Percentiles rank a stretch among this genome's conserved stretches.
Conservation (phyloP, 768 basidiomycete genomes). For the Coprinellus micaceus region DNA sequence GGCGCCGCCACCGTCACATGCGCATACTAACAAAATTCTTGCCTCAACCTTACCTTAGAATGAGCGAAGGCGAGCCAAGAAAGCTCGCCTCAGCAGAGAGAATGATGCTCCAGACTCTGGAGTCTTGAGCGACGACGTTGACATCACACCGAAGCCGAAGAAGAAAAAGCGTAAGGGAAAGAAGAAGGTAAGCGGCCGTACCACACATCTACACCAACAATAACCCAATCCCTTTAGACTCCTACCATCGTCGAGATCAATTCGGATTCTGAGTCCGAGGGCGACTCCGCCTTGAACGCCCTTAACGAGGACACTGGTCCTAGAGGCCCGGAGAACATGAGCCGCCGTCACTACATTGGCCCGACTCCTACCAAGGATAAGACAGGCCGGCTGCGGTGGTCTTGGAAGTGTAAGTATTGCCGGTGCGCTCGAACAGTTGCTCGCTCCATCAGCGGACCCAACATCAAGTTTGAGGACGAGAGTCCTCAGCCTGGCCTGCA, state of each 20-base stretch:
- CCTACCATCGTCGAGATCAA: background rate
- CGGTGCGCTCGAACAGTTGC: background rate
- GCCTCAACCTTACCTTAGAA: too few species aligned
- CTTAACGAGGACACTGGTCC: background rate
- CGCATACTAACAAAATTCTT: background rate
- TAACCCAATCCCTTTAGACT: background rate
- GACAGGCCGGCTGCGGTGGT: background rate
- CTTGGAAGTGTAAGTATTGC: slow-evolving; percentile 10
- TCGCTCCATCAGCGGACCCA: background rate
- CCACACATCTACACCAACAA: background rate
- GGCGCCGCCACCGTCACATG: background rate
- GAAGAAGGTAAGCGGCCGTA: background rate
- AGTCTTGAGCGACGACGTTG: too few species aligned
- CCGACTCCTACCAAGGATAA: background rate
- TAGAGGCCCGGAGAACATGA: background rate
- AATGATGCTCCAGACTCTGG: too few species aligned
- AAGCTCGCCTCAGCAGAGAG: too few species aligned
- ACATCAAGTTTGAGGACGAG: background rate
- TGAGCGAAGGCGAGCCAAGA: too few species aligned
- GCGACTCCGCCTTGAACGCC: slow-evolving; percentile 1
- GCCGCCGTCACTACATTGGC: background rate
- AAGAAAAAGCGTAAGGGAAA: background rate
- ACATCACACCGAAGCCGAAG: too few species aligned
- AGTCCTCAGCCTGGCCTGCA: background rate
- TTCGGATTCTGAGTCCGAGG: slow-evolving; percentile 11